Evolutionary conservation across 2,329 filamentous ascomycete species (phyloP), one percentile per base, ranked within the genome.

Genomic region (Diplodia seriata): DNA sequence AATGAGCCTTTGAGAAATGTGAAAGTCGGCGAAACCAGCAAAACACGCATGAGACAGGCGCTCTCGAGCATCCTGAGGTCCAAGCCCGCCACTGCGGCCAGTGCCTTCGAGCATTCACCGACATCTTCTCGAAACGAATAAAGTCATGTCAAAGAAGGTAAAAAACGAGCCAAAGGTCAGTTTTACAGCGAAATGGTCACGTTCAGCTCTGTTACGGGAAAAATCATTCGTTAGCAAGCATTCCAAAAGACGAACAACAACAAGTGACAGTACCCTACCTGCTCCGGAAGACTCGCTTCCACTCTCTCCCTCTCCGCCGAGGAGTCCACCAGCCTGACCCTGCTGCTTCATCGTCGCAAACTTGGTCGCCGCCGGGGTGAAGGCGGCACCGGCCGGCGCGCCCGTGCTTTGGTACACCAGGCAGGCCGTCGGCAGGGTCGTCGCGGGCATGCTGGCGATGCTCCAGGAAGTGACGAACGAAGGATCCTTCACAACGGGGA

Each of bases 311-410:
- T 33, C 43, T 1, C 9, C 57, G 12, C 43, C 43, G 5, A 51
- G 57, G 9, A 62, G n/a, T 7, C 59, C 59, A 5, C 55, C 36
- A 2, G 20, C 9, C 59, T 51, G 18, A 29, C 50, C 20, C 59
- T 63, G 29, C 59, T 51, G 36, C 59, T 63, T 26, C 59, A 63
- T 63, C 4, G 59, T 47, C n/a, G 59, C 59, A 1, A 63, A 12
- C 59, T 51, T 63, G 6, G 59, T 63, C n/a, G 59, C 59, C 2
- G 59, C 59, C 3, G 59, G 59, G n/a, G 59, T 63, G 31, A 63
- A 63, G 1, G 43, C 43, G 4, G 59, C 47, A 40, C 47, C 47
- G 11, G 47, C 43, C 3, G 59, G 59, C 31, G 59, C 59, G 31
- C 29, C 59, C 5, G 43, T 20, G 43, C 43, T 63, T 43, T 63